Percentiles rank a stretch among this genome's conserved stretches.
Conservation (phyloP, 441 rosid species). For the Gossypium schwendimanii region DNA sequence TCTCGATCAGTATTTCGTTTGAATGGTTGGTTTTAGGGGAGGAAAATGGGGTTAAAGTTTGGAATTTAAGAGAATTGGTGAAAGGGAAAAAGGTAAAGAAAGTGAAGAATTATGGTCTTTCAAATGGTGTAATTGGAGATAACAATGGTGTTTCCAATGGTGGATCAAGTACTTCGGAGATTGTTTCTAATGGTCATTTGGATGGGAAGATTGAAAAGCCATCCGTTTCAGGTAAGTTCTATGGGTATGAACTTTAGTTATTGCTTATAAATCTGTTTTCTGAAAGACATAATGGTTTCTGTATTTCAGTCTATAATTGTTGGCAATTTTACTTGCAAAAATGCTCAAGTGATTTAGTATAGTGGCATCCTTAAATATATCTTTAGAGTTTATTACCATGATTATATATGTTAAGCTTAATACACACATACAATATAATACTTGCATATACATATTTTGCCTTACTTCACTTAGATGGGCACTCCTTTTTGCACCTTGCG, state of each 20-base stretch:
- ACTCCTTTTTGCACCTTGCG: not conserved
- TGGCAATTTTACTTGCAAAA: not conserved
- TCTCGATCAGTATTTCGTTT: slow-evolving; percentile 44
- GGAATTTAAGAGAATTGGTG: slow-evolving; percentile 46
- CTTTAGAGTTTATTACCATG: not conserved
- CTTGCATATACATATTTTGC: not conserved
- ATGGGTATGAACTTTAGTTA: not conserved
- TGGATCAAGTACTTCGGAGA: slow-evolving; percentile 13
- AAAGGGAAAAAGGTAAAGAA: slow-evolving; percentile 40
- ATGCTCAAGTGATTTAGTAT: not conserved
- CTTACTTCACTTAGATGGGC: not conserved
- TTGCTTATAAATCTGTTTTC: slow-evolving; percentile 1
- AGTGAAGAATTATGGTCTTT: slow-evolving; percentile 29
- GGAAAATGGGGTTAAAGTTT: slow-evolving; percentile 55
- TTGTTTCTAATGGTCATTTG: slow-evolving; percentile 27
- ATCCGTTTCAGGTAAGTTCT: slow-evolving; percentile 36
- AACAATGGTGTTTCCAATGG: not conserved
- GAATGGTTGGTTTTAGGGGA: slow-evolving; percentile 61
- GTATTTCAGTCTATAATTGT: not conserved
- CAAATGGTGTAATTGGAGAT: slow-evolving; percentile 35
- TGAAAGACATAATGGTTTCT: not conserved
- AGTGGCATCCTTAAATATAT: not conserved
- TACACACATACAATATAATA: not conserved
- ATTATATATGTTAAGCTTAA: not conserved
- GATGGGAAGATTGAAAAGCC: slow-evolving; percentile 42